Evolutionary conservation across 768 basidiomycete genomes (phyloP).

Genomic region (Tylopilus plumbeoviolaceoides): DNA sequence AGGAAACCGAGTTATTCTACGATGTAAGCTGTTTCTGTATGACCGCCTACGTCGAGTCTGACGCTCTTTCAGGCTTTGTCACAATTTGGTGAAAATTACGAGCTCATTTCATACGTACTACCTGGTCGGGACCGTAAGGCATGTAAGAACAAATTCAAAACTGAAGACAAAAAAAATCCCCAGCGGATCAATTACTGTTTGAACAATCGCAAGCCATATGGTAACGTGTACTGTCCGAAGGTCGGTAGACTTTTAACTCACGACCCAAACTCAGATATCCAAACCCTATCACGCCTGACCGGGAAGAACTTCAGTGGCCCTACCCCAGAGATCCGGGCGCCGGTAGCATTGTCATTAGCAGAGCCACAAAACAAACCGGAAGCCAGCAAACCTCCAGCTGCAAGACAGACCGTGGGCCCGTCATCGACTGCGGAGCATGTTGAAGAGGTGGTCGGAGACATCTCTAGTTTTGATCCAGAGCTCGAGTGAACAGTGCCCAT

Average conservation of each 20-base stretch:
- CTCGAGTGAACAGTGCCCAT: constrained; percentile 11
- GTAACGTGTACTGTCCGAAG: constrained; percentile 37
- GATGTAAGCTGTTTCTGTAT: constrained; percentile 47
- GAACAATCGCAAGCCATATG: constrained; percentile 72
- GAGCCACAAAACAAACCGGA: constrained; percentile 15
- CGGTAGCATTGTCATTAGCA: constrained; percentile 32
- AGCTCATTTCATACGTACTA: constrained; percentile 81
- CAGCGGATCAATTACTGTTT: constrained; percentile 72
- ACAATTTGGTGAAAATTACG: constrained; percentile 91
- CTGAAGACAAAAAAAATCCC: constrained; percentile 79
- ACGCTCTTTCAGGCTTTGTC: constrained; percentile 62
- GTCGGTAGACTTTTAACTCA: background rate
- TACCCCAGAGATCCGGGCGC: constrained; percentile 59
- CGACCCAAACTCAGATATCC: constrained; percentile 50
- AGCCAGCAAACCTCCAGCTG: background rate
- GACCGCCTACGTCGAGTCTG: background rate
- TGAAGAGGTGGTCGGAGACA: constrained; percentile 31
- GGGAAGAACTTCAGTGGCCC: constrained; percentile 85
- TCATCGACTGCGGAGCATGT: constrained; percentile 30
- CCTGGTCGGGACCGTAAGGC: constrained; percentile 84
- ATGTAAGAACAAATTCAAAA: constrained; percentile 91
- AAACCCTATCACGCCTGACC: constrained; percentile 71
- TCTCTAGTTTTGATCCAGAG: constrained; percentile 22
- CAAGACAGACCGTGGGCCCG: constrained; percentile 23
- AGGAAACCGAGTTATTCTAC: constrained; percentile 86